phyloP scores from a whole-genome alignment of 2,329 filamentous ascomycete genomes.

The Neurospora crassa region DNA sequence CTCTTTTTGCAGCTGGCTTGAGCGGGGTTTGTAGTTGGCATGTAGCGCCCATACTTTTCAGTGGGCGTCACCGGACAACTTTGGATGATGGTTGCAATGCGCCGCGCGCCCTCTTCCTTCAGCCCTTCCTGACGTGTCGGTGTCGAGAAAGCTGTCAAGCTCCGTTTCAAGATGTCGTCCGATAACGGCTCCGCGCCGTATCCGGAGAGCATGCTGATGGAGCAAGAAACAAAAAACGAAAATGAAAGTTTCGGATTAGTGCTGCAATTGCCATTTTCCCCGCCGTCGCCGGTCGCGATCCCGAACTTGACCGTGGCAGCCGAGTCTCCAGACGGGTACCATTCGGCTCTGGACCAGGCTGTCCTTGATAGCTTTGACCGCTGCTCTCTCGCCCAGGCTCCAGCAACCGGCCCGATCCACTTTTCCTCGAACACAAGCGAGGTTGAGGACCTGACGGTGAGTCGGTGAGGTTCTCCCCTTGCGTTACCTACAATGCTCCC shows the following conservation, averaged over 20 bases:
- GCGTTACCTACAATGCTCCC: not conserved
- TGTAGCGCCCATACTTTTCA: not conserved
- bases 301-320: not conserved
- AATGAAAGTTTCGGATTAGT: not conserved
- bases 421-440: conserved; percentile 5
- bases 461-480: not conserved
- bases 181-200: not conserved
- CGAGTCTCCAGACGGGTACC: not conserved
- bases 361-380: not conserved
- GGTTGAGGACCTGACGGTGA: not conserved
- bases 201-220: not conserved
- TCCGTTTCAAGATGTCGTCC: not conserved
- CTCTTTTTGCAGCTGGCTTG: conserved; percentile 11
- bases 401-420: not conserved
- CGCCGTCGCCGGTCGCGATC: not conserved
- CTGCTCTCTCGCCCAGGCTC: not conserved
- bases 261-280: not conserved
- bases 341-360: not conserved
- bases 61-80: not conserved
- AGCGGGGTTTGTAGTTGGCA: conserved; percentile 10
- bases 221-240: not conserved
- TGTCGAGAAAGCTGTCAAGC: not conserved
- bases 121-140: not conserved
- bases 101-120: not conserved
- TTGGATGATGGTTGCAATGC: not conserved